A percentile compares a stretch with the other conserved stretches of the same genome.
phyloP scores from a whole-genome alignment of 2,329 filamentous ascomycete species.

The Paraconiothyrium brasiliense region DNA sequence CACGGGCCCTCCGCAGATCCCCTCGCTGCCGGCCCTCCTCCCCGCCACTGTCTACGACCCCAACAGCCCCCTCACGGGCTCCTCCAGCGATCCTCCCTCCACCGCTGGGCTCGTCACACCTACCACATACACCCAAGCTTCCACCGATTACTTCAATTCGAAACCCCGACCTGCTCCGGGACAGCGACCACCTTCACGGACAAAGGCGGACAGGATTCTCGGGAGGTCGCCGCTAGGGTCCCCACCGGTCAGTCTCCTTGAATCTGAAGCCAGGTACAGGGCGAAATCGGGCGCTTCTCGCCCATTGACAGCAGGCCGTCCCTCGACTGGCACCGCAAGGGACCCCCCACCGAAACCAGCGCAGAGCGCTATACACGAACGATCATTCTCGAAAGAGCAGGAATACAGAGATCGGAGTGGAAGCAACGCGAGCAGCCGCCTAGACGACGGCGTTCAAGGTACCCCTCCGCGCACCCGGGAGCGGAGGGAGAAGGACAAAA shows the following conservation, averaged over 20 bases:
- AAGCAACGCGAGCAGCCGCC: conserved; percentile 43
- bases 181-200: conserved; percentile 44
- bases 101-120: conserved; percentile 49
- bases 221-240: conserved; percentile 47
- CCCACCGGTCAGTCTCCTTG: conserved; percentile 41
- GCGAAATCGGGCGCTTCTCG: conserved; percentile 27
- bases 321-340: conserved; percentile 31
- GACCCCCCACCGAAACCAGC: conserved; percentile 34
- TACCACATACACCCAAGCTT: conserved; percentile 33
- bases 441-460: conserved; percentile 44
- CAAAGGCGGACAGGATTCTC: conserved; percentile 38
- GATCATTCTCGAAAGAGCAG: conserved; percentile 29
- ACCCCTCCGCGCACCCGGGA: conserved; percentile 53
- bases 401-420: conserved; percentile 37
- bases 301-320: conserved; percentile 30
- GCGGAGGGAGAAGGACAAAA: conserved; percentile 68
- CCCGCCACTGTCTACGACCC: conserved; percentile 45
- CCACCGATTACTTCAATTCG: conserved; percentile 52
- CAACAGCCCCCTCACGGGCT: conserved; percentile 34
- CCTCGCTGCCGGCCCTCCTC: conserved; percentile 35
- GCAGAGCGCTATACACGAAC: conserved; percentile 34
- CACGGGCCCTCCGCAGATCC: conserved; percentile 47
- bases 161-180: conserved; percentile 30
- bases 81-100: conserved; percentile 33
- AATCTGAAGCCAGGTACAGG: conserved; percentile 44